Percentiles rank a stretch among this genome's conserved stretches.
Evolutionary conservation across 805 yeast species (phyloP).

Genomic region (Blastobotrys mokoenaii): DNA sequence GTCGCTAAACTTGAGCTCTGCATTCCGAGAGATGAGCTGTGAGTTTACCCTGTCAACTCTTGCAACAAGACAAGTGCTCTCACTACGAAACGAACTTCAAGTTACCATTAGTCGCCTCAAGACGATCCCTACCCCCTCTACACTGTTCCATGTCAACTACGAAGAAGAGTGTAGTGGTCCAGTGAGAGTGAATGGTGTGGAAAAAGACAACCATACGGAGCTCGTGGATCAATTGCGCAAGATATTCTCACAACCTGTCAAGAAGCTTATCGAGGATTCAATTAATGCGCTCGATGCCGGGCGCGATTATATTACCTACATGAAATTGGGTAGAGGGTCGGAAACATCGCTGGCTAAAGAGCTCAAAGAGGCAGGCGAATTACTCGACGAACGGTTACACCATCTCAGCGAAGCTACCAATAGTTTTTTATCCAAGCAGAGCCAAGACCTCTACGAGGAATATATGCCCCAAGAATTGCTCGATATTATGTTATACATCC

Average conservation of each 20-base stretch:
- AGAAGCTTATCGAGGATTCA: slow-evolving; percentile 2
- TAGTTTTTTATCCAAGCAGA: slow-evolving; percentile 9
- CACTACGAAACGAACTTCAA: slow-evolving; percentile 37
- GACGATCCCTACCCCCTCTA: slow-evolving; percentile 29
- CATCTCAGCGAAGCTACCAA: background rate
- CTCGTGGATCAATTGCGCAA: background rate
- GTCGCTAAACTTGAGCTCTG: slow-evolving; percentile 32
- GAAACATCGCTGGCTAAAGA: no score
- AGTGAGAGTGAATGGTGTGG: no score
- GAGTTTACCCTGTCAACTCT: slow-evolving; percentile 33
- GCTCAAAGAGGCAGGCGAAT: no score
- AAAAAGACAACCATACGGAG: background rate
- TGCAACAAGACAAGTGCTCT: slow-evolving; percentile 26
- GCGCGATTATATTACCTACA: background rate
- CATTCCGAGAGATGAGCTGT: slow-evolving; percentile 37
- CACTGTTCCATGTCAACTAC: slow-evolving; percentile 2
- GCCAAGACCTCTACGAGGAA: slow-evolving; percentile 5
- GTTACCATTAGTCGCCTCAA: slow-evolving; percentile 33
- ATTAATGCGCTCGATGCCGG: background rate
- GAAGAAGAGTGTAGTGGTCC: no score
- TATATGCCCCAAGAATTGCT: slow-evolving; percentile 28
- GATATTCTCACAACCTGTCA: slow-evolving; percentile 3
- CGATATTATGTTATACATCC: slow-evolving; percentile 33
- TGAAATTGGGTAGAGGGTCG: background rate
- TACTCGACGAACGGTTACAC: background rate